Evolutionary conservation across 768 basidiomycete species (phyloP).

Genomic region (Trametes sanguinea): DNA sequence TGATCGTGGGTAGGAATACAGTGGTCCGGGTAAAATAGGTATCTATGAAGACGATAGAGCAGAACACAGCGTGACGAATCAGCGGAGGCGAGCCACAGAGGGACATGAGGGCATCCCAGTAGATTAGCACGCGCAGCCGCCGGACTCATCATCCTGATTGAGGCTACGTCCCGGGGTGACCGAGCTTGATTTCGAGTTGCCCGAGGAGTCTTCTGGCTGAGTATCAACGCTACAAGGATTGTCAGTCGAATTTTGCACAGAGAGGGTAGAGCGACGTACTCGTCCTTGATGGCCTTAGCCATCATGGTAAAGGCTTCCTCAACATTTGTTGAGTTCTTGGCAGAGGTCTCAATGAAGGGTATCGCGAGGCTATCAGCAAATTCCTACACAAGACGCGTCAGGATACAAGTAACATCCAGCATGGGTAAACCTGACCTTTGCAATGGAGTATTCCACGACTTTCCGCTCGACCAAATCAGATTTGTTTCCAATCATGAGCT

Average conservation of each 20-base stretch:
- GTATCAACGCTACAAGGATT: constrained; percentile 17
- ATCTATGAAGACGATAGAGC: background rate
- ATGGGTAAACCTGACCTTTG: constrained; percentile 56
- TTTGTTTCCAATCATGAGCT: constrained; percentile 98
- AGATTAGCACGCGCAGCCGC: constrained; percentile 23
- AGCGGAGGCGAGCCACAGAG: background rate
- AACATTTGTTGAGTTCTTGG: constrained; percentile 97
- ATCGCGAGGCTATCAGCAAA: constrained; percentile 92
- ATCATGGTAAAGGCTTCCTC: constrained; percentile 99
- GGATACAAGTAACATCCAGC: constrained; percentile 6
- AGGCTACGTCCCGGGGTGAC: constrained; percentile 25
- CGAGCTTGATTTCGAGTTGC: constrained; percentile 17
- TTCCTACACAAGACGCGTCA: constrained; percentile 52
- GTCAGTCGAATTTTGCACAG: background rate
- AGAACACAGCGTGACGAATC: background rate
- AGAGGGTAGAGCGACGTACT: constrained; percentile 44
- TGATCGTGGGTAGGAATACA: background rate
- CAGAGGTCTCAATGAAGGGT: constrained; percentile 96
- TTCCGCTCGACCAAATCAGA: constrained; percentile 98
- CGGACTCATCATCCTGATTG: constrained; percentile 17
- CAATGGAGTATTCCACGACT: constrained; percentile 86
- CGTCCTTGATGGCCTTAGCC: constrained; percentile 93
- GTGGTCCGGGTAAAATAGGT: background rate
- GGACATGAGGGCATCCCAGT: background rate
- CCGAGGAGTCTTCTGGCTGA: constrained; percentile 14